Evolutionary conservation across 148 eudicot species (phyloP), one percentile per base, ranked within the genome.

Genomic region (Amaranthus palmeri): DNA sequence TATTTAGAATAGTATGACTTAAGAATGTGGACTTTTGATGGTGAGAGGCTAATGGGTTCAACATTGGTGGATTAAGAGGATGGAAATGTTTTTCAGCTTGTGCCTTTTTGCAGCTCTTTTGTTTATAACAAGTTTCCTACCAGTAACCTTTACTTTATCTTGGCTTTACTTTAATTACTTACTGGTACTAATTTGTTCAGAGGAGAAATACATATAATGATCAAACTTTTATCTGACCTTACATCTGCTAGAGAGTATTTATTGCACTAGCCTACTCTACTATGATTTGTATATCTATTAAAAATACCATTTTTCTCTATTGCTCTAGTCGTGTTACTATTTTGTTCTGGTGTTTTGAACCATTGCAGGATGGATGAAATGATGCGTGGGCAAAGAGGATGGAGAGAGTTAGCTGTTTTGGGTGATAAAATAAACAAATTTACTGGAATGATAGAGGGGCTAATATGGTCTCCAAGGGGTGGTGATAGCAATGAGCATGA

Each of bases 341-440:
- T 9, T 18, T 25, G 43, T 61, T 73, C 40, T 40, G 17, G 64
- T 47, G 5, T 66, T 57, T 15, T 48, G 62, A 48, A 78, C 61
- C 72, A 54, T 61, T 83, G 86, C 86, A 96, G 99, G 85, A 96
- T 96, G 99, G 99, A 96, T 84, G 99, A 96, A 73, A 96, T 96
- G 99, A 96, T 96, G 99, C 93, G 93, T 75, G 99, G 99, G 64
- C 99, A 96, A 82, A 83, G 97, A 88, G 99, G 99, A 44, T 96
- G 99, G 99, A 88, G 99, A 73, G 99, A 96, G 75, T 79, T 96
- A 61, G 96, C 99, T 63, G 61, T 87, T 79, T 69, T 96, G 73
- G 99, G 99, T 68, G 99, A 96, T 81, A 96, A 92, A 81, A 76
- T 96, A 44, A 90, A 96, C 84, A 96, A 96, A 83, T 90, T 96